Base-by-base conservation (phyloP, 1,284 basidiomycete genomes). In the Meira nashicola region DNA sequence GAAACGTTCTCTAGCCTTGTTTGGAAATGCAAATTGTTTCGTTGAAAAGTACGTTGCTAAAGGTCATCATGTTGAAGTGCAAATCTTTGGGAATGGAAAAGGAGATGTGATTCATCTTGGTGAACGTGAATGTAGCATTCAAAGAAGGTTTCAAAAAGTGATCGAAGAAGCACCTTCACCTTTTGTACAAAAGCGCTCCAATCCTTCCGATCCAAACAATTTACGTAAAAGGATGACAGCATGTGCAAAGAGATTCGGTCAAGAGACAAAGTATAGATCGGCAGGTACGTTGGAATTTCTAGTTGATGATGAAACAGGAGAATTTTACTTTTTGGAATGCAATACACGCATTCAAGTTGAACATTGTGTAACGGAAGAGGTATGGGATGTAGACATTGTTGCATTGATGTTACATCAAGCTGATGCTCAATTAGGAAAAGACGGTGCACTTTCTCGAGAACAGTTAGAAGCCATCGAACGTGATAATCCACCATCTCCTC, bases 331-430 rank as follows among this genome's bases (percentile, higher is more conserved):
- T 68, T 81, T 89, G 17, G 87, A 89, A 74, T 85, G 88, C 83
- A 89, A 89, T 64, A 85, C 86, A 0, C 82, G 86, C 6, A 83
- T 88, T 56, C 86, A 87, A 78, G 87, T 88, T 83, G 83, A 88
- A 77, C 87, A 88, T 67, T 82, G 84, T 0, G 82, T 89, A 41
- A 88, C 86, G 0, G 87, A 65, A 54, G 12, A 58, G 54, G 48
- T 58, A 47, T 38, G 43, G 28, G 63, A 62, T n/a, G 38, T 62
- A n/a, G 59, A 65, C 28, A 15, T 39, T 2, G 19, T 58, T 19
- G 25, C 37, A 3, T 39, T 57, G 44, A 55, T 55, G 53, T 39
- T 55, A 15, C 14, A 23, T 28, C 53, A 55, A 39, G 53, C 53
- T 10, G 53, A 55, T 11, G 17, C 17, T 40, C 14, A 55, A 46